phyloP scores from a whole-genome alignment of 495 filamentous ascomycete species.

The Cryomyces minteri region DNA sequence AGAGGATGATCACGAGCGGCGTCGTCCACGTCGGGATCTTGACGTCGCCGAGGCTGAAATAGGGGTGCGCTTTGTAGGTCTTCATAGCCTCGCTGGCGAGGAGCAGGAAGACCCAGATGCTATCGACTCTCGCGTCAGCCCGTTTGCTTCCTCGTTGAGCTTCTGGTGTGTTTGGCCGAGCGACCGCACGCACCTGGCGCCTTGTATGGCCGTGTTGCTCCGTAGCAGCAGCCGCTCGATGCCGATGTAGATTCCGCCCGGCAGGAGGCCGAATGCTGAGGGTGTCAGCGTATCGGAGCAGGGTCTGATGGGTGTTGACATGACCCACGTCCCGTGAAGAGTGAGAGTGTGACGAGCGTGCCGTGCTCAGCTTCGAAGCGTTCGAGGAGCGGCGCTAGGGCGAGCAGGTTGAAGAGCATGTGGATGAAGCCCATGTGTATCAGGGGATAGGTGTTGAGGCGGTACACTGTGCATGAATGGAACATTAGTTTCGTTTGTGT shows the following conservation, averaged over 20 bases:
- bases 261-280: conserved; percentile 18
- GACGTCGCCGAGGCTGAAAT: conserved; percentile 48
- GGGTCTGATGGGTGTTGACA: not conserved
- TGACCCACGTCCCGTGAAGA: conserved; percentile 82
- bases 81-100: conserved; percentile 70
- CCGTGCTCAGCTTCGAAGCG: conserved; percentile 89
- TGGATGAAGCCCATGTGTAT: conserved; percentile 73
- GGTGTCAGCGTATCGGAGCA: not conserved
- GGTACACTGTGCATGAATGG: conserved; percentile 46
- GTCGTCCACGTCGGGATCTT: conserved; percentile 85
- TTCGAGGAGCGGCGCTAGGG: conserved; percentile 70
- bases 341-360: conserved; percentile 60
- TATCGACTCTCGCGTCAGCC: conserved; percentile 14
- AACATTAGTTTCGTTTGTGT: not conserved
- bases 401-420: conserved; percentile 55
- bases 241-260: conserved; percentile 18
- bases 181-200: conserved; percentile 45
- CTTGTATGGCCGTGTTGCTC: conserved; percentile 41
- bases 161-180: not conserved
- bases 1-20: conserved; percentile 53
- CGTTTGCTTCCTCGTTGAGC: not conserved
- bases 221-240: conserved; percentile 13
- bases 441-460: conserved; percentile 81
- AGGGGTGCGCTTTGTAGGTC: conserved; percentile 53
- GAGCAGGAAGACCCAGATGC: conserved; percentile 83